Evolutionary conservation across 2,329 filamentous ascomycete genomes (phyloP).

Genomic region (Mycogone perniciosa): DNA sequence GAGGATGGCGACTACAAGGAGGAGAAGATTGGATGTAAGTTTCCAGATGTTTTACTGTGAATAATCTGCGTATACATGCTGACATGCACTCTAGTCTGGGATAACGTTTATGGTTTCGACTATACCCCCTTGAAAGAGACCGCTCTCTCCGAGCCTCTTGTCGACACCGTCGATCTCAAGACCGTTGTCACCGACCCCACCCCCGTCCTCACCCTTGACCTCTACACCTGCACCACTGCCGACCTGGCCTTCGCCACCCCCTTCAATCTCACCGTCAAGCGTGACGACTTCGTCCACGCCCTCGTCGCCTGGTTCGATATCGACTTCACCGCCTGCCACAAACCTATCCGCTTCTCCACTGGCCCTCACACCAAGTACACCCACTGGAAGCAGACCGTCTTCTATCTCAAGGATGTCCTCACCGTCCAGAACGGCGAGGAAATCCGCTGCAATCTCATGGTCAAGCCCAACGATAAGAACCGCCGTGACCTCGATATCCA

Average conservation of each 20-base stretch:
- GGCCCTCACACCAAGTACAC: slow-evolving; percentile 98
- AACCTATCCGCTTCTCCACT: slow-evolving; percentile 93
- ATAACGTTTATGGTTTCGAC: slow-evolving; percentile 97
- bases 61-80: neutral
- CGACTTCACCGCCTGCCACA: slow-evolving; percentile 96
- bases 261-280: slow-evolving; percentile 69
- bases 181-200: slow-evolving; percentile 91
- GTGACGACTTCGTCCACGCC: slow-evolving; percentile 93
- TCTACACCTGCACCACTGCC: slow-evolving; percentile 78
- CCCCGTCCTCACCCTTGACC: slow-evolving; percentile 78
- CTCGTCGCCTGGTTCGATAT: slow-evolving; percentile 99
- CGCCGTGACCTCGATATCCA: slow-evolving; percentile 89
- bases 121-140: slow-evolving; percentile 91
- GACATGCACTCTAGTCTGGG: slow-evolving; percentile 66
- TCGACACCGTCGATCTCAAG: slow-evolving; percentile 97
- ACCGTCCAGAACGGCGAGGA: slow-evolving; percentile 85
- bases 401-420: slow-evolving; percentile 89
- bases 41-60: neutral
- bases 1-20: slow-evolving; percentile 99
- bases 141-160: slow-evolving; percentile 89
- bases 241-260: slow-evolving; percentile 80
- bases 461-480: slow-evolving; percentile 91
- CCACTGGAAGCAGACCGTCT: slow-evolving; percentile 99
- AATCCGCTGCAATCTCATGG: slow-evolving; percentile 66
- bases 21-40: slow-evolving; percentile 97